These are phyloP conservation scores for Trametes polyzona DNA, from an alignment of 1,284 basidiomycete species.

Conservation along the genomic window DNA sequence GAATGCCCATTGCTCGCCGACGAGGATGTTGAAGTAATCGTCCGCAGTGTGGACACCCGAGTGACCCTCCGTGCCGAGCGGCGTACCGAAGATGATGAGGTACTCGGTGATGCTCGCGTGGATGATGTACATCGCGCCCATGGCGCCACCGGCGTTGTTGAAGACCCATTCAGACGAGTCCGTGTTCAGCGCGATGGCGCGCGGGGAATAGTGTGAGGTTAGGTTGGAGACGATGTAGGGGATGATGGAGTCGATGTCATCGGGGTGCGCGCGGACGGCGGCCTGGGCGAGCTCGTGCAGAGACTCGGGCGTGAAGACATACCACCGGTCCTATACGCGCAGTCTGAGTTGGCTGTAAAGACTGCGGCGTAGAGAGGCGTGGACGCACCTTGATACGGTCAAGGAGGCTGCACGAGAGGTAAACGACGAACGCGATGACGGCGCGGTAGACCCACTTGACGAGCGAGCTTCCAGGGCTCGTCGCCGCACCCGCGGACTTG, in stretches of 20 bases:
- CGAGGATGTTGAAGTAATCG: constrained; percentile 96
- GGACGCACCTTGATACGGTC: constrained; percentile 47
- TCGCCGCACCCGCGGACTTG: background rate
- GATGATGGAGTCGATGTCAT: constrained; percentile 70
- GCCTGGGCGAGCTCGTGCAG: constrained; percentile 75
- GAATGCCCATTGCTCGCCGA: constrained; percentile 94
- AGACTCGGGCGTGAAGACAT: constrained; percentile 71
- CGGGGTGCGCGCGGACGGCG: constrained; percentile 29
- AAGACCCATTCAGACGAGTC: constrained; percentile 89
- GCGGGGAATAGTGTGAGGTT: constrained; percentile 63
- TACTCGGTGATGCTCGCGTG: constrained; percentile 95
- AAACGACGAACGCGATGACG: constrained; percentile 38
- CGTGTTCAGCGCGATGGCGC: constrained; percentile 63
- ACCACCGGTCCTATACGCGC: constrained; percentile 53
- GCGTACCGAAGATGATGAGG: constrained; percentile 94
- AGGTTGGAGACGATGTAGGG: constrained; percentile 78
- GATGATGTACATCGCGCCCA: constrained; percentile 98
- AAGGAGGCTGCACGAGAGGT: constrained; percentile 46
- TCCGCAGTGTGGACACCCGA: constrained; percentile 93
- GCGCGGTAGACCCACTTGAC: constrained; percentile 53
- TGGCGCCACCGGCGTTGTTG: constrained; percentile 98
- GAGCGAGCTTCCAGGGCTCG: background rate
- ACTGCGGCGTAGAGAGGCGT: background rate
- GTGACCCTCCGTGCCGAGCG: constrained; percentile 96
- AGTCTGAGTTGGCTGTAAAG: background rate